Conservation (phyloP, 2,329 filamentous ascomycete genomes). For the Aspergillus alliaceus region DNA sequence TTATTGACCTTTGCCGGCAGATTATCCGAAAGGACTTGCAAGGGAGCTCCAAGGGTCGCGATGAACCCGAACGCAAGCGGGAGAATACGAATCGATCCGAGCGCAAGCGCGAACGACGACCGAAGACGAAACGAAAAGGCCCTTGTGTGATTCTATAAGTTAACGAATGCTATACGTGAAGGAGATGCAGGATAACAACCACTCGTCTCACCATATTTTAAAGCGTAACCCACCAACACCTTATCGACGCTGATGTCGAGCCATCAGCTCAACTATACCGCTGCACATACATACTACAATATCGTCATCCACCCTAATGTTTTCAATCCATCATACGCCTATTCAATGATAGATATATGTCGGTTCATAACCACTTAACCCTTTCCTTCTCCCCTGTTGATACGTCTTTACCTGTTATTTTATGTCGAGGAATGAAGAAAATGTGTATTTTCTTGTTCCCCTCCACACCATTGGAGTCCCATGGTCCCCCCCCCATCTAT, state of each 20-base stretch:
- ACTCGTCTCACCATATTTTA: neutral
- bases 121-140: constrained; percentile 32
- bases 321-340: constrained; percentile 20
- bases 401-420: constrained; percentile 19
- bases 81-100: constrained; percentile 36
- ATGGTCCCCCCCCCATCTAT: no score
- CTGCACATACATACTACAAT: constrained; percentile 21
- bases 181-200: constrained; percentile 1
- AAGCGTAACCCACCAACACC: neutral
- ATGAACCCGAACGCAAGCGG: constrained; percentile 32
- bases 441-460: constrained; percentile 10
- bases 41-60: constrained; percentile 32
- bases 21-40: constrained; percentile 70
- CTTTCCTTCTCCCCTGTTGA: constrained; percentile 18
- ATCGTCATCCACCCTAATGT: constrained; percentile 29
- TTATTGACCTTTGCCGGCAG: constrained; percentile 79
- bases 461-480: neutral
- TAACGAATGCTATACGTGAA: constrained; percentile 4
- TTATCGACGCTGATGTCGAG: neutral
- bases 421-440: constrained; percentile 19
- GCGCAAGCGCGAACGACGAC: constrained; percentile 33
- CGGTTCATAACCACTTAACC: constrained; percentile 25
- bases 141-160: constrained; percentile 42
- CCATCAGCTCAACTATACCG: constrained; percentile 8
- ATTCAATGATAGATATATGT: constrained; percentile 30